Evolutionary conservation across 2,329 filamentous ascomycete species (phyloP), one percentile per base, ranked within the genome.

Genomic region (Nothophaeocryptopus gaeumannii): DNA sequence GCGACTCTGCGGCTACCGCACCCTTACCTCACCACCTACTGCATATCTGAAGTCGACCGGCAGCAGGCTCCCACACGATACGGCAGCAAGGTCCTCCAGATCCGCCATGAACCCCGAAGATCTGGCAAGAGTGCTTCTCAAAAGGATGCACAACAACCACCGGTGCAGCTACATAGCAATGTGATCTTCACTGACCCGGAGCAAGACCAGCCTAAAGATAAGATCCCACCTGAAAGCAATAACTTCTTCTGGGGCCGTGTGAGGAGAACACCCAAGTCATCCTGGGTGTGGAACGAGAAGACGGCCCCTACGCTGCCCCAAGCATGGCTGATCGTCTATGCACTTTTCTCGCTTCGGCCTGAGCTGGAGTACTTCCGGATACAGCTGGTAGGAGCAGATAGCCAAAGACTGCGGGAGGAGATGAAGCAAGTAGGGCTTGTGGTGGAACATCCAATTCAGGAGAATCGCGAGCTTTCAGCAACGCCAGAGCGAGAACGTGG

Each of bases 291-390:
- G 75, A 51, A 51, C 31, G 59, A 60, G 32, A 60, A 62, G 16
- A 42, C 29, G 3, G 47, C 64, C n/a, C 75, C 75, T 39, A 67
- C 71, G 30, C 59, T 75, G 29, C 72, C 67, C 2, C 74, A 77
- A 54, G 61, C 75, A 12, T 78, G 75, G 75, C 71, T 75, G 39
- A 63, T 76, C 16, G 56, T 74, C 14, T 74, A 78, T 52, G 70
- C 71, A 4, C 67, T 77, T 48, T 70, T 74, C 36, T 68, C 73
- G 11, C 63, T 70, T 13, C 67, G 74, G 37, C 73, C 73, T 26
- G 63, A 72, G 12, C 63, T 70, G 14, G 75, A 77, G 59, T 70
- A 70, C 47, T 70, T 77, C 59, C 67, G 75, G 15, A 62, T 77
- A 12, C 59, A 64, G 3, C 65, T 77, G 13, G 55, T 59, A 8